Conservation (phyloP, 106 monocot species). For the Dendrobium catenatum region DNA sequence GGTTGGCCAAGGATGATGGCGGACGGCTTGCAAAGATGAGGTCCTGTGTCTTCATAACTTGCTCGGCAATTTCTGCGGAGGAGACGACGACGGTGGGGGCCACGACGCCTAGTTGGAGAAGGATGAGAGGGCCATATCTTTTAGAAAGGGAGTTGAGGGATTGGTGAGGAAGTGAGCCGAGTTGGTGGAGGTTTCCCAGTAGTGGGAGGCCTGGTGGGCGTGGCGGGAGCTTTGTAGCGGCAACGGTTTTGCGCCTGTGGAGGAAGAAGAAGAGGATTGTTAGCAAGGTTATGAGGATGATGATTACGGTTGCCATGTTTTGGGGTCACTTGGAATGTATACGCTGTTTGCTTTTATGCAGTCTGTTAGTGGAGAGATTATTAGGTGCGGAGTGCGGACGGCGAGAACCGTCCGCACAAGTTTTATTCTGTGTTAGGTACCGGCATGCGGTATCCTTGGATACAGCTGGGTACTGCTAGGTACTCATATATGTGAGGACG, state of each 20-base stretch:
- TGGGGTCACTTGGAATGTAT: no score
- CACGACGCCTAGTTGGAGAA: conserved; percentile 12
- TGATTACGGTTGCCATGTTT: no score
- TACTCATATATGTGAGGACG: no score
- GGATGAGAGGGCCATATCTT: conserved; percentile 20
- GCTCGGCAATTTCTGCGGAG: conserved; percentile 7
- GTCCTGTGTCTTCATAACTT: conserved; percentile 23
- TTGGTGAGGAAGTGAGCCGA: conserved; percentile 11
- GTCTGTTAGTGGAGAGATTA: no score
- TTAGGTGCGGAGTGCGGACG: no score
- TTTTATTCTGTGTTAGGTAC: no score
- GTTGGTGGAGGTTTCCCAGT: conserved; percentile 19
- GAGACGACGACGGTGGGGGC: conserved; percentile 13
- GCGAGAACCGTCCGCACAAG: no score
- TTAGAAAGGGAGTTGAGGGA: background rate
- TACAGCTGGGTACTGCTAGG: no score
- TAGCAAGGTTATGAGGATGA: no score
- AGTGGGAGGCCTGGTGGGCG: conserved; percentile 11
- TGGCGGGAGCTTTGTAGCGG: background rate
- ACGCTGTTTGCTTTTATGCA: no score
- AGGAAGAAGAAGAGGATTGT: background rate
- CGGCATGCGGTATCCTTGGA: no score
- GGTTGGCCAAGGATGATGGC: background rate
- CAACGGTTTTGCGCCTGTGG: conserved; percentile 13
- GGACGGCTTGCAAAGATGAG: conserved; percentile 6